phyloP scores from a whole-genome alignment of 305 asterid genomes.

The Fraxinus floribunda region DNA sequence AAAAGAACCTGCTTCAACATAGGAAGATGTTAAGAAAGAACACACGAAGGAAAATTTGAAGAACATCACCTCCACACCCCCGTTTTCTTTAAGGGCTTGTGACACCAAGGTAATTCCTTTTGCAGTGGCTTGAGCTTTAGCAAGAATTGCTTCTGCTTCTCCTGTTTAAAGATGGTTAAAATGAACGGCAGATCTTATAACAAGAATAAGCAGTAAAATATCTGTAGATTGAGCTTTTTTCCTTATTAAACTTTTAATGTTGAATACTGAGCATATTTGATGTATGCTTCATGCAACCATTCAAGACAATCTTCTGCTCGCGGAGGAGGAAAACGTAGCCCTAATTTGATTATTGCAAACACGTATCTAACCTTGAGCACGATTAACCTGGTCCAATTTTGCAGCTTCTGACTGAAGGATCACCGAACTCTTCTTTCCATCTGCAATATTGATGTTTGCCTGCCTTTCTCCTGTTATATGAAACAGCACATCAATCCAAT shows the following conservation, averaged over 20 bases:
- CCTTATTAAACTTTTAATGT: neutral
- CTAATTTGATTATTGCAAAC: neutral
- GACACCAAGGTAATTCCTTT: slow-evolving; percentile 77
- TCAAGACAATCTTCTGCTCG: neutral
- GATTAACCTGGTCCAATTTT: slow-evolving; percentile 75
- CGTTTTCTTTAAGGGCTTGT: slow-evolving; percentile 52
- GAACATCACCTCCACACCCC: slow-evolving; percentile 71
- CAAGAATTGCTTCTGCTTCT: slow-evolving; percentile 87
- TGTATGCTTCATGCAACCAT: neutral
- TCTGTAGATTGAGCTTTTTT: neutral
- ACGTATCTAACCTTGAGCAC: slow-evolving; percentile 68
- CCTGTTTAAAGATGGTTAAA: slow-evolving; percentile 40
- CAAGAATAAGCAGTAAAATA: neutral
- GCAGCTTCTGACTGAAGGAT: slow-evolving; percentile 95
- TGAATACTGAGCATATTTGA: neutral
- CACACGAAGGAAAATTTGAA: neutral
- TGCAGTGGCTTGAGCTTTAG: slow-evolving; percentile 77
- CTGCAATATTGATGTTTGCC: slow-evolving; percentile 77
- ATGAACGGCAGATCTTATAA: neutral
- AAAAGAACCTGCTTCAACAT: neutral
- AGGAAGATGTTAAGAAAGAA: neutral
- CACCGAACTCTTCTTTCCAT: slow-evolving; percentile 68
- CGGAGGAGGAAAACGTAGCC: neutral
- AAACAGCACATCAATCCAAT: slow-evolving; percentile 10
- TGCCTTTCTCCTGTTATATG: slow-evolving; percentile 75